These are phyloP conservation scores for Colletotrichum tofieldiae DNA, from an alignment of 2,329 filamentous ascomycete genomes.

Conservation along the genomic window DNA sequence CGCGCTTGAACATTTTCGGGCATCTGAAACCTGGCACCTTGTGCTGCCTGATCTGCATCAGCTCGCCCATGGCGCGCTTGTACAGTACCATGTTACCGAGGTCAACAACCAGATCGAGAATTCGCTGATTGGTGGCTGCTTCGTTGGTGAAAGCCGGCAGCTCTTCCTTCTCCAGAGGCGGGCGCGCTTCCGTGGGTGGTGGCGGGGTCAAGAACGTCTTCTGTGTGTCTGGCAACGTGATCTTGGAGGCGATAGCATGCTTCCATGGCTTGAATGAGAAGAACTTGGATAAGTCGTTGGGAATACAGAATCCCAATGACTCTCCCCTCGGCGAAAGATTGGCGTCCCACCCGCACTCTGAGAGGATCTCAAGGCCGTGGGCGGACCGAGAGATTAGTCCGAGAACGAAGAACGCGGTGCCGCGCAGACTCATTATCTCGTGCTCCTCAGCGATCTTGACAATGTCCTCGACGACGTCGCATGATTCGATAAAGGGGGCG, in stretches of 20 bases:
- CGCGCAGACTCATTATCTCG: conserved; percentile 91
- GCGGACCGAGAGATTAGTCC: conserved; percentile 93
- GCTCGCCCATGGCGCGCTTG: conserved; percentile 86
- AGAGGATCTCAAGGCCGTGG: conserved; percentile 92
- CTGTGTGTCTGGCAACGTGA: conserved; percentile 66
- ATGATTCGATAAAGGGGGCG: conserved; percentile 92
- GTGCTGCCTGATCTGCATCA: conserved; percentile 84
- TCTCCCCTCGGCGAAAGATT: conserved; percentile 87
- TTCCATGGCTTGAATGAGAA: conserved; percentile 79
- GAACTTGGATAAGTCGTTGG: conserved; percentile 82
- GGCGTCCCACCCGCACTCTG: conserved; percentile 93
- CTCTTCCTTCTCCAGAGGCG: conserved; percentile 61
- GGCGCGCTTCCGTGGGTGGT: conserved; percentile 58
- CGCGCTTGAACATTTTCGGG: conserved; percentile 84
- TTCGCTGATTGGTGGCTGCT: conserved; percentile 80
- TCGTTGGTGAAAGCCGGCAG: conserved; percentile 67
- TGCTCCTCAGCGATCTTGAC: conserved; percentile 90
- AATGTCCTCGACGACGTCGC: conserved; percentile 89
- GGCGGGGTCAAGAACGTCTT: conserved; percentile 66
- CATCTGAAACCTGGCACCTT: conserved; percentile 83
- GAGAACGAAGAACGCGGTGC: conserved; percentile 96
- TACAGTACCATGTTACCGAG: conserved; percentile 94
- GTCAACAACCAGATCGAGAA: conserved; percentile 88
- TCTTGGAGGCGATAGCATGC: conserved; percentile 63
- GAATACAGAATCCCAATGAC: conserved; percentile 90